Evolutionary conservation across 768 basidiomycete species (phyloP), one percentile per base, ranked within the genome.

Genomic region (Mycena latifolia): DNA sequence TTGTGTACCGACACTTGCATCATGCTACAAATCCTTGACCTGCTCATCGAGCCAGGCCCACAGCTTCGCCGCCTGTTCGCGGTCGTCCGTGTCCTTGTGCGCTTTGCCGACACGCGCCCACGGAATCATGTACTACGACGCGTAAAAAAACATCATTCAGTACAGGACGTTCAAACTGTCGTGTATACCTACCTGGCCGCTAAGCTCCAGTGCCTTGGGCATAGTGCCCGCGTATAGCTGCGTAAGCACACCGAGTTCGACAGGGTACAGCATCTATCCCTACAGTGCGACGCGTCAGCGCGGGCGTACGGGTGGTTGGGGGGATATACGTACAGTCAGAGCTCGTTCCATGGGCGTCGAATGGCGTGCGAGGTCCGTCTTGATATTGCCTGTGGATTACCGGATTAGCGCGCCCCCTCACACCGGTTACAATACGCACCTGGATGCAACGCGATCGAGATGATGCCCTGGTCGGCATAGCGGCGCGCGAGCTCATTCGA

Each of bases 121-220:
- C 18, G 79, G 79, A 45, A 79, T 61, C 39, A 79, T 60, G 61
- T 76, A 79, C 75, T 75, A 41, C 18, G 27, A n/a, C n/a, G n/a
- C n/a, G n/a, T n/a, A n/a, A n/a, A n/a, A n/a, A n/a, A n/a, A n/a
- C n/a, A n/a, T n/a, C n/a, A n/a, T n/a, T n/a, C n/a, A n/a, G n/a
- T n/a, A n/a, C n/a, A n/a, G n/a, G n/a, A n/a, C n/a, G n/a, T n/a
- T n/a, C n/a, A n/a, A n/a, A n/a, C n/a, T n/a, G n/a, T n/a, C n/a
- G n/a, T n/a, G n/a, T n/a, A n/a, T n/a, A n/a, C n/a, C n/a, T 31
- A 84, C 84, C 72, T 81, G 74, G 3, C 86, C 85, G 53, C 80
- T 79, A 2, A 78, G 66, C 12, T 73, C 72, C 7, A 63, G 73
- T 9, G 74, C 78, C 53, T 83, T 78, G 3, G 80, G 78, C 61